phyloP scores from a whole-genome alignment of 225 moss, liverwort and hornwort genomes.

The Takakia lepidozioides region DNA sequence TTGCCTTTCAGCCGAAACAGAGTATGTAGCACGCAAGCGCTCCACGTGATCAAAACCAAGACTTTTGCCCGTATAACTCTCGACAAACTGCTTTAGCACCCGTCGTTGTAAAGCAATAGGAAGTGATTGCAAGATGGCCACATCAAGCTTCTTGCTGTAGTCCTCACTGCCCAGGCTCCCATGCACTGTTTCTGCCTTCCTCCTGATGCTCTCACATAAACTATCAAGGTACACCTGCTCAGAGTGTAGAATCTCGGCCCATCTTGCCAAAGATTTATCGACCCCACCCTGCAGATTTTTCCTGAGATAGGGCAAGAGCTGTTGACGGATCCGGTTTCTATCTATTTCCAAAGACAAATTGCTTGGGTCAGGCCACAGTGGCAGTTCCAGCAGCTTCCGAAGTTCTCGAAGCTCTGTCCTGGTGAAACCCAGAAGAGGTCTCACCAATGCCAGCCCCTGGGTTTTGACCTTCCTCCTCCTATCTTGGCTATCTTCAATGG shows the following conservation, averaged over 20 bases:
- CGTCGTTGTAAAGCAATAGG: constrained; percentile 73
- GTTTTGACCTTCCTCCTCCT: not conserved
- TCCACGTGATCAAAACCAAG: constrained; percentile 88
- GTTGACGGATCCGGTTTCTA: constrained; percentile 79
- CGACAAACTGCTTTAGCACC: constrained; percentile 70
- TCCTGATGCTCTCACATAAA: constrained; percentile 55
- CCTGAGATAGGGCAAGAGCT: constrained; percentile 73
- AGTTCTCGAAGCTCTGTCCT: constrained; percentile 68
- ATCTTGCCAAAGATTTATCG: constrained; percentile 79
- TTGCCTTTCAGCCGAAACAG: no score
- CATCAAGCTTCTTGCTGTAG: constrained; percentile 43
- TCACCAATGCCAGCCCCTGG: constrained; percentile 29
- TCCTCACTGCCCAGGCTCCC: no score
- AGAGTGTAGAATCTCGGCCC: constrained; percentile 75
- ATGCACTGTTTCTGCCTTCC: constrained; percentile 27
- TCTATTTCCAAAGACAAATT: constrained; percentile 68
- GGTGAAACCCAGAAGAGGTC: constrained; percentile 74
- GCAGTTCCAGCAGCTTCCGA: constrained; percentile 31
- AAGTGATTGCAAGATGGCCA: constrained; percentile 40
- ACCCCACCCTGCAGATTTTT: constrained; percentile 58
- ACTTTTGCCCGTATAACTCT: constrained; percentile 59
- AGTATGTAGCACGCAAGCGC: constrained; percentile 47
- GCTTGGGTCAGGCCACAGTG: constrained; percentile 84
- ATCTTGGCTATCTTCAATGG: constrained; percentile 13
- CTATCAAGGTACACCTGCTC: constrained; percentile 64